phyloP scores from a whole-genome alignment of 441 rosid species.

The Heliophila coronopifolia region DNA sequence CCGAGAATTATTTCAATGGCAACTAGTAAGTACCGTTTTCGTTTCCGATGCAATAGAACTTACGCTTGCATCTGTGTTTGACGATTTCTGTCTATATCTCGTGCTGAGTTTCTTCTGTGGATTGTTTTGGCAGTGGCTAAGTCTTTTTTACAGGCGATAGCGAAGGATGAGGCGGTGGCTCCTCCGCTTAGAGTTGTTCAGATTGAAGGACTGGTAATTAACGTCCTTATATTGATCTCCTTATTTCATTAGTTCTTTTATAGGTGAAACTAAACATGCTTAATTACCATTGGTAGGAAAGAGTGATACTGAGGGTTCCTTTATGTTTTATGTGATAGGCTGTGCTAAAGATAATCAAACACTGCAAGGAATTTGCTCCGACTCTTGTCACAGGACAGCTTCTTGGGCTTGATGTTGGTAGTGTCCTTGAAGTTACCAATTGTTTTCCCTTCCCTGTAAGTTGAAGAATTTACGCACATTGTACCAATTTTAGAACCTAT shows the following conservation, averaged over 20 bases:
- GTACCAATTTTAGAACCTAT: background rate
- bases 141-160: slow-evolving; percentile 78
- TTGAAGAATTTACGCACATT: background rate
- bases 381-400: slow-evolving; percentile 90
- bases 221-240: no score
- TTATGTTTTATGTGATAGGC: slow-evolving; percentile 39
- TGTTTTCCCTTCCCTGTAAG: slow-evolving; percentile 94
- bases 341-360: slow-evolving; percentile 83
- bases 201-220: slow-evolving; percentile 86
- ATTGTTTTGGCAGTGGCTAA: slow-evolving; percentile 36
- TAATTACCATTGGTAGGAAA: background rate
- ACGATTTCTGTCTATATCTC: background rate
- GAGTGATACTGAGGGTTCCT: background rate
- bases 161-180: slow-evolving; percentile 72
- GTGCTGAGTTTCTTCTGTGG: background rate
- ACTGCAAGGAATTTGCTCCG: slow-evolving; percentile 92
- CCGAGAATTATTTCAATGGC: slow-evolving; percentile 19
- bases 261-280: background rate
- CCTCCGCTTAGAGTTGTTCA: slow-evolving; percentile 91
- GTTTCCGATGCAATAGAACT: background rate
- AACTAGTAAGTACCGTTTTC: slow-evolving; percentile 14
- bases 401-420: slow-evolving; percentile 93
- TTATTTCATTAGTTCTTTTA: background rate
- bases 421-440: slow-evolving; percentile 92
- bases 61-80: background rate